Base-by-base conservation (phyloP, 768 basidiomycete genomes). In the Butyriboletus loyo region DNA sequence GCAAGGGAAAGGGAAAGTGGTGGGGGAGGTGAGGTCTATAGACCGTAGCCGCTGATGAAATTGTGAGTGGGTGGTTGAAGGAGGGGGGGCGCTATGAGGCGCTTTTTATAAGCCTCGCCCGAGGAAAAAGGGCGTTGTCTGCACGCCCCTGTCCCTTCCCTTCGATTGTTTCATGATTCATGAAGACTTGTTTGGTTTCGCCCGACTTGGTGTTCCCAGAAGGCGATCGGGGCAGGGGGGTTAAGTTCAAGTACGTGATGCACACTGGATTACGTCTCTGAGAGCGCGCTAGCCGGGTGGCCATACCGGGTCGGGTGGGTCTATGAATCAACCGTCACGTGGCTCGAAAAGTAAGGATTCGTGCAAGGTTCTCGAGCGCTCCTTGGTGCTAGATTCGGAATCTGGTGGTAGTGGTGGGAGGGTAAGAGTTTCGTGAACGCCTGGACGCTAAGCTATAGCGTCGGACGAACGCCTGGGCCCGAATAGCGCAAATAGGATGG, bases 141-240 rank as follows among this genome's bases (percentile, higher is more conserved):
- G 44, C 30, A 43, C 28, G 43, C 17, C 32, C 35, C n/a, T 46
- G 30, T 50, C 37, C 42, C 24, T 41, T 43, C 22, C 10, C 25
- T 42, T 47, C 15, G 36, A 24, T 11, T 38, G 31, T 37, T 32
- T 47, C 45, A 38, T 55, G 31, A 47, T 40, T 39, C 42, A 41
- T 37, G 42, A 13, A 19, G 31, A 25, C 5, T 36, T 36, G 42
- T 28, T 38, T 51, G 22, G 43, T 49, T 34, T 28, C 34, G 7
- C 50, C 42, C n/a, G 32, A 24, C 24, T 46, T 46, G 17, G 46
- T 24, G 34, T 35, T 43, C 36, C 52, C 53, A 46, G 40, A 37
- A 55, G 51, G 55, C 40, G 59, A 67, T 59, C 51, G 59, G 54
- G 65, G 50, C 46, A 36, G 28, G 51, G 46, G 54, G 53, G 39